These are phyloP conservation scores for Letharia lupina DNA, from an alignment of 495 filamentous ascomycete genomes.

Conservation along the genomic window DNA sequence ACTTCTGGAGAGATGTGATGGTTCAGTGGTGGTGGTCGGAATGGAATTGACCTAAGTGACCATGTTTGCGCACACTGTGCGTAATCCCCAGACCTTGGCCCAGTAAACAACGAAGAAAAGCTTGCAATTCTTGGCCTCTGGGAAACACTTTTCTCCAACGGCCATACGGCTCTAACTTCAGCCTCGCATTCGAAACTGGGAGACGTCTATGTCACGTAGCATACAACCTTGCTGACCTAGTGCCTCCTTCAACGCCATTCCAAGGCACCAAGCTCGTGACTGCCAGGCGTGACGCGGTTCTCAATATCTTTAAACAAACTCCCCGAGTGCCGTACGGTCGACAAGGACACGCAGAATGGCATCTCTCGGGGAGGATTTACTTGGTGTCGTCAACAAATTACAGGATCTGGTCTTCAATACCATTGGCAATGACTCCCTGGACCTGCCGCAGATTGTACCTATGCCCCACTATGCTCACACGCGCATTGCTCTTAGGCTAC, in stretches of 20 bases:
- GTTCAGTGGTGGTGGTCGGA: not conserved
- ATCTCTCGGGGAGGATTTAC: conserved; percentile 80
- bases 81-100: not conserved
- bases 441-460: conserved; percentile 91
- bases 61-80: not conserved
- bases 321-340: conserved; percentile 15
- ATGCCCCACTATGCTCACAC: conserved; percentile 29
- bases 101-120: not conserved
- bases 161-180: not conserved
- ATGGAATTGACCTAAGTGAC: not conserved
- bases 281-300: conserved; percentile 13
- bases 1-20: too few species aligned
- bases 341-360: conserved; percentile 40
- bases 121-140: not conserved
- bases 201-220: not conserved
- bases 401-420: conserved; percentile 99
- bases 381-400: conserved; percentile 89
- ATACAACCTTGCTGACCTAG: not conserved
- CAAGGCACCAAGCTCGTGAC: conserved; percentile 10
- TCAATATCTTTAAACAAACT: not conserved
- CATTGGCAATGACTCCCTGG: conserved; percentile 95
- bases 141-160: not conserved
- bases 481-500: conserved; percentile 4
- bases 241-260: not conserved
- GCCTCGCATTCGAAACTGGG: not conserved